Evolutionary conservation across 163 green algal genomes (phyloP).

Genomic region (Picocystis sp.): DNA sequence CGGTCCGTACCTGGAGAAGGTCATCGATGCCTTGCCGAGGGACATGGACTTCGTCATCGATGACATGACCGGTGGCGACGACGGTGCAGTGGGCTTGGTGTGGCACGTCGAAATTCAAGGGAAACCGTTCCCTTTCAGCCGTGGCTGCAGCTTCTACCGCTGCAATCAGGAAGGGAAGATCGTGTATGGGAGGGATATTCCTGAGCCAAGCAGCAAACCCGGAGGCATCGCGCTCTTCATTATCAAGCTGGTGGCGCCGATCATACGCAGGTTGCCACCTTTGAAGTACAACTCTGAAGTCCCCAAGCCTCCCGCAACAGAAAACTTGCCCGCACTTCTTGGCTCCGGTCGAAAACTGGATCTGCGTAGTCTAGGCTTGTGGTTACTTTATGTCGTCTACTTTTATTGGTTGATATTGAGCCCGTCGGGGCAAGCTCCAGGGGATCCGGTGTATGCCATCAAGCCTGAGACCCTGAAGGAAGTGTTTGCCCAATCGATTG

Average conservation of each 20-base stretch:
- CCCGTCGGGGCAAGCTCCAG: constrained; percentile 2
- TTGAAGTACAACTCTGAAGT: too few relatives aligned
- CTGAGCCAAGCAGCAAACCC: constrained; percentile 11
- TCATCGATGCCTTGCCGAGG: constrained; percentile 12
- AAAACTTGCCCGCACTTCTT: background rate
- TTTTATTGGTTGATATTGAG: constrained; percentile 4
- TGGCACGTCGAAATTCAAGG: constrained; percentile 19
- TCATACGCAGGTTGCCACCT: constrained; percentile 1
- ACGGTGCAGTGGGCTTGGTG: constrained; percentile 4
- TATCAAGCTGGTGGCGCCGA: constrained; percentile 12
- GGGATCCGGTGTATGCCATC: constrained; percentile 12
- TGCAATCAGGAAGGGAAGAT: constrained; percentile 10
- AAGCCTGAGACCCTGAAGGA: constrained; percentile 16
- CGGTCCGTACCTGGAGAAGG: constrained; percentile 9
- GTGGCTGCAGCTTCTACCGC: constrained; percentile 14
- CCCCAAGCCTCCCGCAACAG: too few relatives aligned
- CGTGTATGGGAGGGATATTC: constrained; percentile 17
- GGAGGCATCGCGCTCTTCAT: constrained; percentile 12
- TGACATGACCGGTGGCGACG: constrained; percentile 6
- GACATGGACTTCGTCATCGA: constrained; percentile 19
- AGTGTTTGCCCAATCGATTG: constrained; percentile 8
- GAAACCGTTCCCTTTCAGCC: constrained; percentile 15
- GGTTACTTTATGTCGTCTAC: constrained; percentile 5
- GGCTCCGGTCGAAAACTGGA: background rate
- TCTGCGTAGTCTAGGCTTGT: background rate